Evolutionary conservation across 768 basidiomycete species (phyloP).

Genomic region (Kwoniella heveanensis): DNA sequence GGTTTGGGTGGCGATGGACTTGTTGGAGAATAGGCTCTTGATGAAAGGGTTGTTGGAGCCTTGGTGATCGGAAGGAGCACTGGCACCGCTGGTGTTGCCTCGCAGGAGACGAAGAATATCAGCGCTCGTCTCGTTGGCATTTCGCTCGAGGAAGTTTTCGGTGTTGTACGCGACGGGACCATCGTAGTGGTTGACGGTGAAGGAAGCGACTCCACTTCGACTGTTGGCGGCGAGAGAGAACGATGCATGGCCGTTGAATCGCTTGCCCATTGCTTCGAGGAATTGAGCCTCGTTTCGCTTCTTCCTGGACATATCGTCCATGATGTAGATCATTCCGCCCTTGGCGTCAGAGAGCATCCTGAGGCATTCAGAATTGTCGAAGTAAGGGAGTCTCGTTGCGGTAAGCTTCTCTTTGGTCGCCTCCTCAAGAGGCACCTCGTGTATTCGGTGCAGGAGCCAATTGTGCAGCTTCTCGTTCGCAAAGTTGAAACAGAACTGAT

Average conservation of each 20-base stretch:
- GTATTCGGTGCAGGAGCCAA: slow-evolving; percentile 76
- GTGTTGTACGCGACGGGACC: slow-evolving; percentile 89
- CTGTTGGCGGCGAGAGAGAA: slow-evolving; percentile 81
- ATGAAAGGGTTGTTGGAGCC: slow-evolving; percentile 91
- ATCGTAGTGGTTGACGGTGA: slow-evolving; percentile 89
- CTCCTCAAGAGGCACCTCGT: slow-evolving; percentile 79
- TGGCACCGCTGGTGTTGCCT: slow-evolving; percentile 59
- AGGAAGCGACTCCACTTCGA: slow-evolving; percentile 77
- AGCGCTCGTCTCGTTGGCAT: slow-evolving; percentile 84
- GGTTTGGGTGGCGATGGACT: slow-evolving; percentile 86
- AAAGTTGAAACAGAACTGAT: slow-evolving; percentile 95
- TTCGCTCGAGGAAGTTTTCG: slow-evolving; percentile 84
- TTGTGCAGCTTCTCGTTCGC: slow-evolving; percentile 88
- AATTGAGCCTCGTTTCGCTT: slow-evolving; percentile 93
- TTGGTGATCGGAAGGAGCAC: slow-evolving; percentile 60
- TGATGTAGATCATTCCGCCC: slow-evolving; percentile 91
- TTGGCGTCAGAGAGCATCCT: slow-evolving; percentile 80
- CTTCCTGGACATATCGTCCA: slow-evolving; percentile 91
- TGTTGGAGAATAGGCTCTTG: slow-evolving; percentile 81
- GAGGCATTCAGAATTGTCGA: slow-evolving; percentile 88
- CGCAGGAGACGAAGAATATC: slow-evolving; percentile 89
- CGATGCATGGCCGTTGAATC: slow-evolving; percentile 89
- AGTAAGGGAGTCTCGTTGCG: slow-evolving; percentile 66
- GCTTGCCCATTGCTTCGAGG: slow-evolving; percentile 89
- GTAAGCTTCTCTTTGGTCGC: slow-evolving; percentile 78